These are phyloP conservation scores for Vigna radiata DNA, from an alignment of 306 rosid species.

Conservation along the genomic window DNA sequence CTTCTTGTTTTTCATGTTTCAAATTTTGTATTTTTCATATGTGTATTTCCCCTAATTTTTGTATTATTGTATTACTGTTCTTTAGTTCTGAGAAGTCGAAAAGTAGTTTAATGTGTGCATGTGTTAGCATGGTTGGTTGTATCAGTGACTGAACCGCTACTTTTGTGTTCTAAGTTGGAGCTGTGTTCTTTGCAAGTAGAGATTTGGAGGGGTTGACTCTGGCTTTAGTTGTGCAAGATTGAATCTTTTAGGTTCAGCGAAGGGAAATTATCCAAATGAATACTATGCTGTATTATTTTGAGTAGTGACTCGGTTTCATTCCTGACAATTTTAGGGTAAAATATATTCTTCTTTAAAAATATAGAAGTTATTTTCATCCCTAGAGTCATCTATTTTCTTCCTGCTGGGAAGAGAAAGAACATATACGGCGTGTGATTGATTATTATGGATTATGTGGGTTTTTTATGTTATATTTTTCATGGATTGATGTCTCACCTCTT, in stretches of 20 bases:
- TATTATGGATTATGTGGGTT: neutral
- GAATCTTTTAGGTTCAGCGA: neutral
- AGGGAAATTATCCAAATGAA: constrained; percentile 22
- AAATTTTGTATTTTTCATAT: neutral
- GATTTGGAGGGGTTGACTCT: neutral
- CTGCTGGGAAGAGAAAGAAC: neutral
- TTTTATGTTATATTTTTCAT: neutral
- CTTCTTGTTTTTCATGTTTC: neutral
- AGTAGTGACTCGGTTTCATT: neutral
- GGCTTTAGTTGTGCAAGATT: neutral
- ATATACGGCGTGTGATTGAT: neutral
- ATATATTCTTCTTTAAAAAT: neutral
- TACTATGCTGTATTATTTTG: neutral
- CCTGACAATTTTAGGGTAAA: neutral
- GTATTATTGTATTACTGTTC: constrained; percentile 8
- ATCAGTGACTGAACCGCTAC: neutral
- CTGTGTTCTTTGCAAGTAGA: neutral
- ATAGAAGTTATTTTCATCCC: neutral
- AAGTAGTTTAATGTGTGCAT: neutral
- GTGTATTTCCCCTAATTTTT: neutral
- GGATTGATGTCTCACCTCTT: neutral
- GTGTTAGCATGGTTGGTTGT: constrained; percentile 32
- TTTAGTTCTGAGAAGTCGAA: constrained; percentile 16
- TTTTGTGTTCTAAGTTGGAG: constrained; percentile 15
- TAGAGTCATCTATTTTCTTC: neutral